These are phyloP conservation scores for Malus asiatica DNA, from an alignment of 306 rosid genomes.

Conservation along the genomic window DNA sequence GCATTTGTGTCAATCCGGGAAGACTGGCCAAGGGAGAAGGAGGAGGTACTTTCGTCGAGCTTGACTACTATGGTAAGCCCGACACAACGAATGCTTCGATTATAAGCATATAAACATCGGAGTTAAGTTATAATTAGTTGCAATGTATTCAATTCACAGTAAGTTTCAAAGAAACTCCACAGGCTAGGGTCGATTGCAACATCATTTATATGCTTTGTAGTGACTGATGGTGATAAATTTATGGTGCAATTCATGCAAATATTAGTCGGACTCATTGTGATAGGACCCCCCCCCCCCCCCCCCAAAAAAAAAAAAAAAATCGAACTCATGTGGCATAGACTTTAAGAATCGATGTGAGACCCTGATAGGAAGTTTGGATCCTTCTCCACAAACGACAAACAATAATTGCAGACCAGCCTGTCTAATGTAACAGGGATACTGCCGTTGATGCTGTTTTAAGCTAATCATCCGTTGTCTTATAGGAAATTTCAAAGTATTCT, in stretches of 20 bases:
- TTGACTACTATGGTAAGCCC: conserved; percentile 51
- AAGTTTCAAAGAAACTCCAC: background rate
- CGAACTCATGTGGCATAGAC: background rate
- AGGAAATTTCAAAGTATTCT: no score
- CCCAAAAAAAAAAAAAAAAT: background rate
- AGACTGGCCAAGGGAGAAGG: conserved; percentile 93
- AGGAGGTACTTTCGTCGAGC: conserved; percentile 89
- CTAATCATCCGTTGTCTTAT: no score
- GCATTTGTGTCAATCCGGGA: conserved; percentile 85
- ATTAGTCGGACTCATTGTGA: background rate
- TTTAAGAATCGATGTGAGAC: background rate
- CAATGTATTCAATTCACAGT: background rate
- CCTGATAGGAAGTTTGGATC: background rate
- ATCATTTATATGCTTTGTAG: background rate
- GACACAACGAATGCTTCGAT: conserved; percentile 47
- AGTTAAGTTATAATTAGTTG: no score
- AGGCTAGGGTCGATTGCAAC: background rate
- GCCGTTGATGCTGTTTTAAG: no score
- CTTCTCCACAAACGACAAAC: background rate
- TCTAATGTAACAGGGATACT: background rate
- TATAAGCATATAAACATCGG: conserved; percentile 47
- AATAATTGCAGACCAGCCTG: background rate
- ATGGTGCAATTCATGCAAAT: background rate
- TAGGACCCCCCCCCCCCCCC: background rate
- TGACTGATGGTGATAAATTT: background rate